These are phyloP conservation scores for Dictyostelium gargantuum DNA, from an alignment of 208 protist species.

Conservation along the genomic window DNA sequence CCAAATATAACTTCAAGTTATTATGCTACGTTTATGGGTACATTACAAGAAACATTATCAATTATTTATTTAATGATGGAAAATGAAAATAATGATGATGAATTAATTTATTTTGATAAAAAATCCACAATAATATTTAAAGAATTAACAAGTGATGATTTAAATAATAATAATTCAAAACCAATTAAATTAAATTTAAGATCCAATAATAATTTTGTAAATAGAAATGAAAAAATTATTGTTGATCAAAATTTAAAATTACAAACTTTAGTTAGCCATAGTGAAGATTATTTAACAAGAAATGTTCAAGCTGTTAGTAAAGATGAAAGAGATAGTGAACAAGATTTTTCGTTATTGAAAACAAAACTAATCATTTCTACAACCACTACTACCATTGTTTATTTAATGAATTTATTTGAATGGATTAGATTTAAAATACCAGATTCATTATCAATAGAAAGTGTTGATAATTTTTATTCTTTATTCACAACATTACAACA, in stretches of 20 bases:
- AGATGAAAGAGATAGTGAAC: not conserved
- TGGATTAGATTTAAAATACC: not conserved
- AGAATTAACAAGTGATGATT: not conserved
- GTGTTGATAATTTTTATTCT: not conserved
- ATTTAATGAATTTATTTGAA: not conserved
- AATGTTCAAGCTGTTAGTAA: not conserved
- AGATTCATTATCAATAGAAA: not conserved
- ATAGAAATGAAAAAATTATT: not conserved
- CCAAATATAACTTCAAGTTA: not conserved
- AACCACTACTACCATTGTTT: no score
- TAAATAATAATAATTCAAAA: no score
- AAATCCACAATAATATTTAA: not conserved
- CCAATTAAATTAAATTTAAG: no score
- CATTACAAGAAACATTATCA: conserved; percentile 2
- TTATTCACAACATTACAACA: not conserved
- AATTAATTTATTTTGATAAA: no score
- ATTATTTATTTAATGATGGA: no score
- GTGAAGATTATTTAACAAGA: not conserved
- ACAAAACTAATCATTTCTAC: not conserved
- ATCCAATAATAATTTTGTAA: no score
- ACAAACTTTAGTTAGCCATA: not conserved
- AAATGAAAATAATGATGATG: no score
- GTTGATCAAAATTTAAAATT: not conserved
- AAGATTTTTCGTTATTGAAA: not conserved
- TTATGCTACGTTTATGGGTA: not conserved